phyloP scores from a whole-genome alignment of 2,329 filamentous ascomycete species.

The Trichoderma hamatum region DNA sequence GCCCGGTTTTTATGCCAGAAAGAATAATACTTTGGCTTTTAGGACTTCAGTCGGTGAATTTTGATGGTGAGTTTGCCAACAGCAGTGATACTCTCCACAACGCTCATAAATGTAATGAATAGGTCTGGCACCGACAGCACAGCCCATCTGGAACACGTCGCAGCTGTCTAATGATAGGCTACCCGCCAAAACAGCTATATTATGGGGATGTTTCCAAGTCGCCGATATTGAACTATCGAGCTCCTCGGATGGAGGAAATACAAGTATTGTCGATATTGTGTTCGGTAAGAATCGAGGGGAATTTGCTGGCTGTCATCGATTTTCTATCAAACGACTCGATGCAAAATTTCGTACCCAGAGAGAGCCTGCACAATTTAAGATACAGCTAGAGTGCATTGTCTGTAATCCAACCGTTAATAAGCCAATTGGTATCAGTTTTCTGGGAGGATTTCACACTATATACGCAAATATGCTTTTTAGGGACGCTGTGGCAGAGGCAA shows the following conservation, averaged over 20 bases:
- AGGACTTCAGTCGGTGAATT: background rate
- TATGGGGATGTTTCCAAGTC: conserved; percentile 13
- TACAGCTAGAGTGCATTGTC: conserved; percentile 1
- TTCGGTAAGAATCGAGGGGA: background rate
- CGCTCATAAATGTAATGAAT: background rate
- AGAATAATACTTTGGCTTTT: background rate
- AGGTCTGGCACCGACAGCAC: background rate
- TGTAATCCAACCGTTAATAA: background rate
- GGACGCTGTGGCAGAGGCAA: background rate
- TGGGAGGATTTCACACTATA: background rate
- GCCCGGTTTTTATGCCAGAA: conserved; percentile 15
- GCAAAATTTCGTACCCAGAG: background rate
- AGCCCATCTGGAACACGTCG: background rate
- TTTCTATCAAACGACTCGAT: background rate
- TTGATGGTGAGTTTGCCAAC: background rate
- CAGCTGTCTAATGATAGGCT: background rate
- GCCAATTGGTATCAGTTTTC: background rate
- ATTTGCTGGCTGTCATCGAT: conserved; percentile 15
- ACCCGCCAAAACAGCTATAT: background rate
- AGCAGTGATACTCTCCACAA: background rate
- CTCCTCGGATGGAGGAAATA: background rate
- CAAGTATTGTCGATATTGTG: background rate
- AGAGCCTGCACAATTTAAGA: background rate
- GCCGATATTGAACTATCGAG: background rate
- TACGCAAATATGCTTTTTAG: conserved; percentile 5